Evolutionary conservation across 352 stramenopile genomes (phyloP).

Genomic region (Phytophthora uliginosa): DNA sequence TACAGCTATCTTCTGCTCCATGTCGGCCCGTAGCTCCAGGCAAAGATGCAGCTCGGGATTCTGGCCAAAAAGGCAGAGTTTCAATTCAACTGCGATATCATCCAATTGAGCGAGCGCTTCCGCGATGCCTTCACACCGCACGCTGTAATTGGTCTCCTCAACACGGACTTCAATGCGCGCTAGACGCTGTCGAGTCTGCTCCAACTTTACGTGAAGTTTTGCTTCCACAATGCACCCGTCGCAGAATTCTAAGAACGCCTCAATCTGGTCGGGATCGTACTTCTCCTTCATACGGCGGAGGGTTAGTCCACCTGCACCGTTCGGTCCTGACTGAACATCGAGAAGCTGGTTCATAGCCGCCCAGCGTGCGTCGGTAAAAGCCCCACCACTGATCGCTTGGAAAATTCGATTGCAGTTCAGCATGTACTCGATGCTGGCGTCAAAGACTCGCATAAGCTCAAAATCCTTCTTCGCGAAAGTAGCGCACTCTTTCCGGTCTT

Average conservation of each 20-base stretch:
- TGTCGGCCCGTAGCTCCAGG: constrained; percentile 37
- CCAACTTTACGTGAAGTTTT: constrained; percentile 47
- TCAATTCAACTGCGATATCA: constrained; percentile 42
- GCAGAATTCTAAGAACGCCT: constrained; percentile 40
- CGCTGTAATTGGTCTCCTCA: constrained; percentile 51
- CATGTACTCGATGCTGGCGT: constrained; percentile 56
- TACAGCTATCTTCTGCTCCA: constrained; percentile 40
- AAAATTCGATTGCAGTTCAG: constrained; percentile 56
- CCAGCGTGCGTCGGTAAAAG: constrained; percentile 59
- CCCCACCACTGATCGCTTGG: constrained; percentile 50
- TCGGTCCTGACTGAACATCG: neutral
- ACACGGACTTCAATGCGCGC: constrained; percentile 40
- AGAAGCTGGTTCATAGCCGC: constrained; percentile 34
- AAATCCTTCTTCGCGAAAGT: constrained; percentile 45
- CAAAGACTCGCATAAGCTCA: constrained; percentile 43
- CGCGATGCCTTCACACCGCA: constrained; percentile 43
- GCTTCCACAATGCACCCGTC: constrained; percentile 68
- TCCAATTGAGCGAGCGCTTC: constrained; percentile 45
- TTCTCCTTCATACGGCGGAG: constrained; percentile 38
- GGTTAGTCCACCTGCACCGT: constrained; percentile 19
- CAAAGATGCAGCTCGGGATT: constrained; percentile 54
- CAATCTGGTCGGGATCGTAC: constrained; percentile 21
- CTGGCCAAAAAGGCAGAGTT: constrained; percentile 50
- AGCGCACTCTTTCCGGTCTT: constrained; percentile 7
- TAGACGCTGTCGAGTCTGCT: constrained; percentile 46